Evolutionary conservation across 345 rosid species (phyloP).

Genomic region (Barbarea vulgaris): DNA sequence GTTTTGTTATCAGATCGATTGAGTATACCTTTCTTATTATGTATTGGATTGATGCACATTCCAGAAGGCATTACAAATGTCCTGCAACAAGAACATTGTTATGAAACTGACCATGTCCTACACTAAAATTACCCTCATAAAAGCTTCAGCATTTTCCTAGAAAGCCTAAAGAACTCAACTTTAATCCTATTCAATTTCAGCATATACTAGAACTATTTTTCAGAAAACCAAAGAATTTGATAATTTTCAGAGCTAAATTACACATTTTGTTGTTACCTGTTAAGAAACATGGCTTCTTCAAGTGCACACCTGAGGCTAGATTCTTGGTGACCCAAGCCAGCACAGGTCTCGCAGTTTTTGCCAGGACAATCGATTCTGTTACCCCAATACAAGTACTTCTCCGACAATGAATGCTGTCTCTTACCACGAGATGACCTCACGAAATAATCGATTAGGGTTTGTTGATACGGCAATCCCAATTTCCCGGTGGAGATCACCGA

Average conservation of each 20-base stretch:
- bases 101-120: neutral
- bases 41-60: slow-evolving; percentile 94
- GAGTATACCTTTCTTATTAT: slow-evolving; percentile 77
- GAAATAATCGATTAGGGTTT: slow-evolving; percentile 40
- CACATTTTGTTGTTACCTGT: slow-evolving; percentile 57
- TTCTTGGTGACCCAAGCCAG: slow-evolving; percentile 94
- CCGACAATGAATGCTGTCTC: slow-evolving; percentile 62
- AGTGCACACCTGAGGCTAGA: slow-evolving; percentile 98
- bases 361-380: slow-evolving; percentile 94
- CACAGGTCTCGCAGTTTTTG: slow-evolving; percentile 85
- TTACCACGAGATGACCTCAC: slow-evolving; percentile 33
- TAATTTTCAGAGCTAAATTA: neutral
- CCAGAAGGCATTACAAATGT: slow-evolving; percentile 96
- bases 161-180: neutral
- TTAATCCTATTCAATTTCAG: neutral
- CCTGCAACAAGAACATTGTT: slow-evolving; percentile 51
- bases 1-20: slow-evolving; percentile 53
- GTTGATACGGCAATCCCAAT: slow-evolving; percentile 46
- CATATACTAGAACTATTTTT: neutral
- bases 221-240: neutral
- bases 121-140: neutral
- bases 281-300: slow-evolving; percentile 89
- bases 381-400: slow-evolving; percentile 96
- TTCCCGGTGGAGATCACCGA: slow-evolving; percentile 60
- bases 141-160: slow-evolving; percentile 6